Conservation (phyloP, 169 alveolate species). For the Eimeria necatrix region DNA sequence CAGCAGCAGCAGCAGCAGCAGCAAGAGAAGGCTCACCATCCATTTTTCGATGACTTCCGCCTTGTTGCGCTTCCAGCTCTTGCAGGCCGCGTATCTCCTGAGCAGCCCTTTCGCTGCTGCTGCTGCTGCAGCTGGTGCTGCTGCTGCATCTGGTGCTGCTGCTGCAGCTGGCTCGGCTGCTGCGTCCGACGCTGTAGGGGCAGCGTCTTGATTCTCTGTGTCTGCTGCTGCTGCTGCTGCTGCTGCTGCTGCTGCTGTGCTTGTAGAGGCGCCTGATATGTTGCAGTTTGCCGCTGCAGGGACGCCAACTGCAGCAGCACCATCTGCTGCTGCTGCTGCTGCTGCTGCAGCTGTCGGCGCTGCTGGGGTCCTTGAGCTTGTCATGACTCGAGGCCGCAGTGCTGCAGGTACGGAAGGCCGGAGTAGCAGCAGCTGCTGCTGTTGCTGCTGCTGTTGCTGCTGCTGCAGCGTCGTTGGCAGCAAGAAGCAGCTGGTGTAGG, state of each 20-base stretch:
- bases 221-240: slow-evolving; percentile 22
- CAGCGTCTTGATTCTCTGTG: neutral
- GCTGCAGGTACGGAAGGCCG: neutral
- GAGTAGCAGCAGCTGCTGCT: too few species aligned
- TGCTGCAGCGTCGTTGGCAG: neutral
- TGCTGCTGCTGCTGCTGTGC: slow-evolving; percentile 46
- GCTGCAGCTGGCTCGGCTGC: neutral
- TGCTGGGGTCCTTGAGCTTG: neutral
- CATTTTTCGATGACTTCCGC: slow-evolving; percentile 30
- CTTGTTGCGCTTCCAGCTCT: slow-evolving; percentile 38
- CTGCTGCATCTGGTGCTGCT: neutral
- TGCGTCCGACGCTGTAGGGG: neutral
- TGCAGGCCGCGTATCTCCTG: slow-evolving; percentile 27
- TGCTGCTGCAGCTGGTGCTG: slow-evolving; percentile 34
- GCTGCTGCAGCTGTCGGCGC: too few species aligned
- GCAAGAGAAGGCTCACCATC: neutral
- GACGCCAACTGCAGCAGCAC: too few species aligned
- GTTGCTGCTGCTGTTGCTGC: neutral
- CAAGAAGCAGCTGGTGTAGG: slow-evolving; percentile 22
- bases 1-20: slow-evolving; percentile 30
- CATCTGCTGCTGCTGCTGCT: too few species aligned
- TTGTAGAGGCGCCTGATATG: neutral
- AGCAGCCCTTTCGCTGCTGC: neutral
- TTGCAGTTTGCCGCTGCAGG: neutral
- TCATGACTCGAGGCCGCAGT: neutral